Percentiles rank a stretch among this genome's conserved stretches.
These are phyloP conservation scores for Alloteropsis angusta DNA, from an alignment of 202 grass and related monocot species.

Conservation along the genomic window DNA sequence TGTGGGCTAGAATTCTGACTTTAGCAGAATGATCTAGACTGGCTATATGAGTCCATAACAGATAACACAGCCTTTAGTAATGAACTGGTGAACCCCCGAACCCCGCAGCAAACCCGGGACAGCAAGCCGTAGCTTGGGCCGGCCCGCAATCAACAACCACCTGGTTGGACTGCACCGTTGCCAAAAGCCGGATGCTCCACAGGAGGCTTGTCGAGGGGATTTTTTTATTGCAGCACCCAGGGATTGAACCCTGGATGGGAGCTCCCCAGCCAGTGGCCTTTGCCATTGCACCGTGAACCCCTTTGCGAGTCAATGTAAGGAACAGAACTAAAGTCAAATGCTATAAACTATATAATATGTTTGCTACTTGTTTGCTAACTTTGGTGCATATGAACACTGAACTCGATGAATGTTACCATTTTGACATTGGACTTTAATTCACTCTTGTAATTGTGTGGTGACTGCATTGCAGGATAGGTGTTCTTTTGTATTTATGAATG, in stretches of 20 bases:
- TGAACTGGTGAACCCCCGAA: background rate
- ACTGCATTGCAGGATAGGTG: background rate
- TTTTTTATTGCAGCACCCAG: too few species aligned
- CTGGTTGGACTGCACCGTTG: too few species aligned
- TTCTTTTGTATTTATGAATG: background rate
- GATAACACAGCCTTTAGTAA: background rate
- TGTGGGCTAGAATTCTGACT: background rate
- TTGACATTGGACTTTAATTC: background rate
- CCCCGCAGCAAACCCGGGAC: too few species aligned
- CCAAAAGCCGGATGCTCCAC: too few species aligned
- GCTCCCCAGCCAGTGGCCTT: too few species aligned
- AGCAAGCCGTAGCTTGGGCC: too few species aligned
- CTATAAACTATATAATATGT: background rate
- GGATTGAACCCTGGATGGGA: too few species aligned
- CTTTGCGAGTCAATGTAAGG: background rate
- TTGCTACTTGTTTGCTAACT: background rate
- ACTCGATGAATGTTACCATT: background rate
- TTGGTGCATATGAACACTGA: background rate
- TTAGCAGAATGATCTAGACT: background rate
- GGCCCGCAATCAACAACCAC: too few species aligned
- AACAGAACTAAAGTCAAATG: background rate
- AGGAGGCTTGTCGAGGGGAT: too few species aligned
- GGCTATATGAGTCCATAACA: background rate
- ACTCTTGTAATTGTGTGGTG: background rate
- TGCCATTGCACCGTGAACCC: too few species aligned